Conservation (phyloP, 176 grass and related monocot genomes). For the Thalia dealbata region DNA sequence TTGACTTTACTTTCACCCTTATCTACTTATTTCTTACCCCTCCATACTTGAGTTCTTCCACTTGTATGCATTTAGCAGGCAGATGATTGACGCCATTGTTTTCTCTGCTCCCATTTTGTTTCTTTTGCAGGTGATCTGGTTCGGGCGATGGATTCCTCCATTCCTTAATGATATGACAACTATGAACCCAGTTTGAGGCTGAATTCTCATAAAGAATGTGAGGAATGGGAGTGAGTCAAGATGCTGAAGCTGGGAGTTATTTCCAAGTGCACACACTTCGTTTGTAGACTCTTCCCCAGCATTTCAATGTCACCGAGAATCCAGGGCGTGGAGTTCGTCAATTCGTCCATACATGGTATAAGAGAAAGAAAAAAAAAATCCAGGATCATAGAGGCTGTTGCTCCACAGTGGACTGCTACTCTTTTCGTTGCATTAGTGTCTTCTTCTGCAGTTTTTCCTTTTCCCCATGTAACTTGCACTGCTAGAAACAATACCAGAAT, state of each 20-base stretch:
- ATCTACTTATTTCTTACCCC: not conserved
- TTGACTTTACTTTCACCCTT: not conserved
- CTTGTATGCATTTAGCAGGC: not conserved
- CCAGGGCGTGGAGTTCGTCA: not conserved
- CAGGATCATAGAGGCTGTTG: not conserved
- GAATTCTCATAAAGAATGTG: not conserved
- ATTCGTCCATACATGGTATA: not conserved
- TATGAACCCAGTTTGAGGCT: not conserved
- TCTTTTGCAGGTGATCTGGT: not conserved
- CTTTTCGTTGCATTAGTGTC: no score
- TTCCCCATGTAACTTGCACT: no score
- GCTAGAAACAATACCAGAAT: no score
- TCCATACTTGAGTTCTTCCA: not conserved
- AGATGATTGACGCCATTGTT: not conserved
- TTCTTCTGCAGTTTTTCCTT: no score
- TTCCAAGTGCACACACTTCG: not conserved
- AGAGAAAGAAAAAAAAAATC: not conserved
- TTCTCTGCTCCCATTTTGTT: not conserved
- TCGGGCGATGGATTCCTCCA: not conserved
- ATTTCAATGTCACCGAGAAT: no score
- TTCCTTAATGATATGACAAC: not conserved
- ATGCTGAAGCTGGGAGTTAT: not conserved
- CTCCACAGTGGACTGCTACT: not conserved
- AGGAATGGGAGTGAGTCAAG: not conserved
- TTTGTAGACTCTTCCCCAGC: not conserved